Evolutionary conservation across 495 filamentous ascomycete genomes (phyloP), one percentile per base, ranked within the genome.

Genomic region (Pseudoneurospora amorphoporcata): DNA sequence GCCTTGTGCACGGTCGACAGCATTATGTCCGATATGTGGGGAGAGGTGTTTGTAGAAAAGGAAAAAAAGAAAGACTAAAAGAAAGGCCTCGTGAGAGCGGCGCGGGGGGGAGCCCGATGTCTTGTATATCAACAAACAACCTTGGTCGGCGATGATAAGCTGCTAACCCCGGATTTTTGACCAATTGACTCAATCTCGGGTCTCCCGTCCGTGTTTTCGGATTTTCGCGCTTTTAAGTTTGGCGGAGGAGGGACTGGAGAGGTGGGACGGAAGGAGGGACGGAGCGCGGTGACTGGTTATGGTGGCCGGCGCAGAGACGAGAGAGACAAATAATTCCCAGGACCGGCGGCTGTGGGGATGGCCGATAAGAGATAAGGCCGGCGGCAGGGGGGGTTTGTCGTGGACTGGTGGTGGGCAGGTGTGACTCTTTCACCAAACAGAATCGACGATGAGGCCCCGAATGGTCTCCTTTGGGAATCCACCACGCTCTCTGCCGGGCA

Each of bases 1-100:
- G 83, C 84, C 76, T 85, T 81, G 72, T 73, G 77, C 76, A 83
- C 76, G 73, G 79, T 78, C 77, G 81, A 80, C 76, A 81, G 73
- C 81, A 83, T 81, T 19, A 65, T 79, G 68, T 69, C 69, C 42
- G 38, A 38, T 17, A 61, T 65, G 23, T n/a, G 47, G 53, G 39
- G 71, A 43, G 70, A 38, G 40, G 61, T 39, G 69, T 19, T 74
- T 73, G 68, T 35, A 70, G 68, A 41, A 65, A 16, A 14, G 17
- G 39, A 39, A 39, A 45, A 39, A 42, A 69, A 38, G 5, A 72
- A 71, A 68, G 17, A 68, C 29, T n/a, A 68, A 58, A 68, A 58
- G 42, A 45, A 71, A 71, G 35, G 43, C 39, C n/a, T 58, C 43
- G 70, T 71, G 32, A 23, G 53, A 23, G 53, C 32, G 29, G 14